Evolutionary conservation across 345 rosid species (phyloP).

Genomic region (Heritiera fomes): DNA sequence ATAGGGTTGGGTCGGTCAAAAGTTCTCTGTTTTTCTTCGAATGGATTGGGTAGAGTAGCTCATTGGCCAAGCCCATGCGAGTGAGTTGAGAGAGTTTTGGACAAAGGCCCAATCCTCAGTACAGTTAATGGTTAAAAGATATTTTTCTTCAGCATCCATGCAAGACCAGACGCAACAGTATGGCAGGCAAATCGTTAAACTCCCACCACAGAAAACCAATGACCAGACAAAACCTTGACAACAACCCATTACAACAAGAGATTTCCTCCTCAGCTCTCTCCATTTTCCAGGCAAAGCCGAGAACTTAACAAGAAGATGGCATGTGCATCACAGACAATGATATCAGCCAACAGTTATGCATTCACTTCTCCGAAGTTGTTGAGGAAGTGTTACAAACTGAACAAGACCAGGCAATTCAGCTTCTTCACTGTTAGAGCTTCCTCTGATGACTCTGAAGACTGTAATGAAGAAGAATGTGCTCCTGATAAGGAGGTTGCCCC

Average conservation of each 20-base stretch:
- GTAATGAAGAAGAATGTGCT: constrained; percentile 90
- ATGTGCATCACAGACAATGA: constrained; percentile 60
- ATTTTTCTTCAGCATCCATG: not conserved
- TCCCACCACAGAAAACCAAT: constrained; percentile 14
- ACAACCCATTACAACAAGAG: not conserved
- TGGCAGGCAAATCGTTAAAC: constrained; percentile 12
- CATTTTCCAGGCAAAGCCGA: not conserved
- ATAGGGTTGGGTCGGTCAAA: too few species aligned
- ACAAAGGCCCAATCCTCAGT: not conserved
- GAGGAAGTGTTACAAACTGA: constrained; percentile 20
- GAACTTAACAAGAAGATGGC: constrained; percentile 38
- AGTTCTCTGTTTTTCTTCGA: too few species aligned
- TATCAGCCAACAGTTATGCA: constrained; percentile 55
- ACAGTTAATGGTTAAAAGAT: not conserved
- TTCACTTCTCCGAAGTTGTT: constrained; percentile 53
- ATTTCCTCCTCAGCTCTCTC: not conserved
- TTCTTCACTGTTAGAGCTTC: constrained; percentile 57
- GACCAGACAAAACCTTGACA: not conserved
- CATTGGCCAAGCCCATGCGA: too few species aligned
- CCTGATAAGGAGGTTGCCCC: constrained; percentile 81
- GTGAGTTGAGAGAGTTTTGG: too few species aligned
- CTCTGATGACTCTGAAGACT: constrained; percentile 70
- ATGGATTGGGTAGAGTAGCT: too few species aligned
- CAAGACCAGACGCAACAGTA: constrained; percentile 8
- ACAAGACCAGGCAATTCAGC: constrained; percentile 24